phyloP scores from a whole-genome alignment of 1,139 yeast genomes.

The Yamadazyma atlantica region DNA sequence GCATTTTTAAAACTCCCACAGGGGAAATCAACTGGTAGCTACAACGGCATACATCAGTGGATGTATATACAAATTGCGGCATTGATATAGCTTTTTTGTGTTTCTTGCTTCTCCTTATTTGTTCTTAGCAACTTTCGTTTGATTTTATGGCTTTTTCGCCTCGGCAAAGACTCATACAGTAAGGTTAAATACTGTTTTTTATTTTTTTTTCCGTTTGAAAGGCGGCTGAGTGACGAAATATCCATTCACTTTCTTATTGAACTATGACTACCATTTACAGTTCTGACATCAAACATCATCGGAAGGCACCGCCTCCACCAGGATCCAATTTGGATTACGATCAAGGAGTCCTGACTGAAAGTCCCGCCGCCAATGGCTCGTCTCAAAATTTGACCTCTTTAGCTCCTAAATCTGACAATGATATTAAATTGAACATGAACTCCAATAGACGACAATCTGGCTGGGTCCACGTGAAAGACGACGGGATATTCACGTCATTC shows the following conservation, averaged over 20 bases:
- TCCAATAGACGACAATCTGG: constrained; percentile 51
- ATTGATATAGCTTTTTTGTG: neutral
- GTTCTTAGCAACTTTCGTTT: neutral
- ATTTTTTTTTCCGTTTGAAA: too few species aligned
- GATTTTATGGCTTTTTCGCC: neutral
- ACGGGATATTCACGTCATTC: constrained; percentile 75
- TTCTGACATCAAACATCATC: constrained; percentile 44
- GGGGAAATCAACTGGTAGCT: neutral
- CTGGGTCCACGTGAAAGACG: constrained; percentile 92
- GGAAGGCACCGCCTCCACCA: constrained; percentile 51
- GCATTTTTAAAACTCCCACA: neutral
- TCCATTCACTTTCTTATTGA: neutral
- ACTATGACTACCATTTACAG: constrained; percentile 49
- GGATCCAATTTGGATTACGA: neutral
- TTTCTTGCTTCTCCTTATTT: neutral
- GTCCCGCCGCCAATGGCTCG: neutral
- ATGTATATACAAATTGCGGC: neutral
- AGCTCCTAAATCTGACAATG: constrained; percentile 8
- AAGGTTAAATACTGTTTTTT: too few species aligned
- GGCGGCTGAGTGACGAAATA: neutral
- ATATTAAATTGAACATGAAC: constrained; percentile 20
- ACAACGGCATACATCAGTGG: neutral
- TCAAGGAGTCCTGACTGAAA: neutral
- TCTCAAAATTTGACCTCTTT: constrained; percentile 5
- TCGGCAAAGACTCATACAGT: too few species aligned